Percentiles rank a stretch among this genome's conserved stretches.
Evolutionary conservation across 2,329 filamentous ascomycete genomes (phyloP).

Genomic region (Alternaria burnsii): DNA sequence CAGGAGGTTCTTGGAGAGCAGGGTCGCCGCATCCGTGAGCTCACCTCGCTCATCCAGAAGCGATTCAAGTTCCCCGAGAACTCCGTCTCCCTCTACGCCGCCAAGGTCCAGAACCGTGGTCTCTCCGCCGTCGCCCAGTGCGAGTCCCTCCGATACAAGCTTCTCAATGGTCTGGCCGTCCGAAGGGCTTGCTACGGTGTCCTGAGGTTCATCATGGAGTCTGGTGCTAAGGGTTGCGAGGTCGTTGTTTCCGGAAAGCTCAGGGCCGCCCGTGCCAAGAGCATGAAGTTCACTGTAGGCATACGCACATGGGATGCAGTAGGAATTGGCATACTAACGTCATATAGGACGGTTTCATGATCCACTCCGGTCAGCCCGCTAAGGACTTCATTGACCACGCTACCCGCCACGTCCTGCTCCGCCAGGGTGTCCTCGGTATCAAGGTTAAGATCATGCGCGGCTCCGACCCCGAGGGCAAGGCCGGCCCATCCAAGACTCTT

Average conservation of each 20-base stretch:
- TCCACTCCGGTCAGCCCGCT: conserved; percentile 99
- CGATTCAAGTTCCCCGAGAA: conserved; percentile 99
- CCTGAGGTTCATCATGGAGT: conserved; percentile 99
- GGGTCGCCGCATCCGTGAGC: conserved; percentile 99
- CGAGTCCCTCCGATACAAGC: conserved; percentile 99
- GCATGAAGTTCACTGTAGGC: conserved; percentile 99
- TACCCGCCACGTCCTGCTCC: conserved; percentile 98
- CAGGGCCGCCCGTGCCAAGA: conserved; percentile 98
- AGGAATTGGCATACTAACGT: conserved; percentile 26
- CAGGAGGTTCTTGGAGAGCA: conserved; percentile 99
- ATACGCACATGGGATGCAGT: background rate
- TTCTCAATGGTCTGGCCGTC: conserved; percentile 98
- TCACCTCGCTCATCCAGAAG: conserved; percentile 99
- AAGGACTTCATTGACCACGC: conserved; percentile 99
- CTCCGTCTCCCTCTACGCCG: conserved; percentile 99
- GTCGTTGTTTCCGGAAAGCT: conserved; percentile 99
- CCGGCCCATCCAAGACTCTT: conserved; percentile 94
- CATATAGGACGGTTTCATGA: conserved; percentile 94
- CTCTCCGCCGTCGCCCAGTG: conserved; percentile 99
- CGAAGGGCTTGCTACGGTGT: conserved; percentile 99
- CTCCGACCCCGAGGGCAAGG: conserved; percentile 99
- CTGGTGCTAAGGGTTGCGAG: conserved; percentile 99
- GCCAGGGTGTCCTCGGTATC: conserved; percentile 99
- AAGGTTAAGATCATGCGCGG: conserved; percentile 99
- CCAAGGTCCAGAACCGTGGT: conserved; percentile 99